A percentile compares a stretch with the other conserved stretches of the same genome.
These are phyloP conservation scores for Arthrobotrys pseudoclavata DNA, from an alignment of 2,329 filamentous ascomycete species.

Conservation along the genomic window DNA sequence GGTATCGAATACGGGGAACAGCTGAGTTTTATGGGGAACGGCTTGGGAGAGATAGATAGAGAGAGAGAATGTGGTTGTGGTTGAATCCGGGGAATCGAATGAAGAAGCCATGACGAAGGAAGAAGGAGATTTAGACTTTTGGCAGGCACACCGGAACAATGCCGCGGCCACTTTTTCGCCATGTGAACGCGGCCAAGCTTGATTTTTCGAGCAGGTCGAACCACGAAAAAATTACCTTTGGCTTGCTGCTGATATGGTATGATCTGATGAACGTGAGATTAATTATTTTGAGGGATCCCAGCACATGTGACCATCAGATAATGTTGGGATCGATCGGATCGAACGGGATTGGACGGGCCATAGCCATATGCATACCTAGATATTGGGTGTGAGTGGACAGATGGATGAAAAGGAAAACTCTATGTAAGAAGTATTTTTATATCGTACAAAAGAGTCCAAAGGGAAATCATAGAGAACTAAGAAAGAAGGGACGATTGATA, in stretches of 20 bases:
- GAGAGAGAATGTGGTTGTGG: constrained; percentile 37
- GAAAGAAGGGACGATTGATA: constrained; percentile 40
- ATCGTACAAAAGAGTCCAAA: constrained; percentile 56
- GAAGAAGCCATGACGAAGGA: constrained; percentile 39
- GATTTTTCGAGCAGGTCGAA: constrained; percentile 55
- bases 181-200: constrained; percentile 55
- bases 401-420: constrained; percentile 45
- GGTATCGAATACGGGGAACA: constrained; percentile 23
- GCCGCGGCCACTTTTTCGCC: constrained; percentile 59
- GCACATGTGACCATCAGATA: constrained; percentile 34
- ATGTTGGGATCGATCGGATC: not conserved
- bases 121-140: constrained; percentile 45
- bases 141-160: constrained; percentile 52
- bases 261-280: constrained; percentile 24
- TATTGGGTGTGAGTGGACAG: not conserved
- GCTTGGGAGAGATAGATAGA: not conserved
- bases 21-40: constrained; percentile 52
- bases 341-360: not conserved
- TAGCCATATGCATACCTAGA: not conserved
- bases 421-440: constrained; percentile 51
- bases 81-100: constrained; percentile 59
- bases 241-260: not conserved
- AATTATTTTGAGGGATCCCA: not conserved
- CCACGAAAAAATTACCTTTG: constrained; percentile 15
- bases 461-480: constrained; percentile 4